phyloP scores from a whole-genome alignment of 768 basidiomycete genomes.

The Phanerochaete carnosa region DNA sequence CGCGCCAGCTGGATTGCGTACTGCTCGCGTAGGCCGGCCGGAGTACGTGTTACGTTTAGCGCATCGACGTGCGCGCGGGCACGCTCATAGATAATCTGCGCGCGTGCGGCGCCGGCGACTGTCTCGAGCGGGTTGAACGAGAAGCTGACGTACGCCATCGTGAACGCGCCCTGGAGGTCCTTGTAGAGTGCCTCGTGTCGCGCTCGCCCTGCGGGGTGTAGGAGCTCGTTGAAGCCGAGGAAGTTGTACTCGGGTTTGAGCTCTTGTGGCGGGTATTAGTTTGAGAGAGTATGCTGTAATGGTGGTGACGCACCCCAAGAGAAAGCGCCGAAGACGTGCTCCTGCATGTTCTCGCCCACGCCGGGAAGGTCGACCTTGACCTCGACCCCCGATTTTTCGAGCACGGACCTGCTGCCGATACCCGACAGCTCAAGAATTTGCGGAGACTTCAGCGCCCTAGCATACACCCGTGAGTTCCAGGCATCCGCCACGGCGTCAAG shows the following conservation, averaged over 20 bases:
- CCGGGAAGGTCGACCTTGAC: slow-evolving; percentile 66
- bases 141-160: background rate
- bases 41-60: background rate
- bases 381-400: slow-evolving; percentile 44
- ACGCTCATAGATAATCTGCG: background rate
- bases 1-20: slow-evolving; percentile 8
- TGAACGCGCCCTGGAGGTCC: slow-evolving; percentile 7
- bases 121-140: slow-evolving; percentile 5
- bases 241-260: slow-evolving; percentile 12
- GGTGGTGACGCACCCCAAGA: background rate
- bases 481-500: too few species aligned
- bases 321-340: slow-evolving; percentile 14
- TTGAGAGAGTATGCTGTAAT: too few species aligned
- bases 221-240: slow-evolving; percentile 14
- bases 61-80: slow-evolving; percentile 8
- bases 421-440: slow-evolving; percentile 42
- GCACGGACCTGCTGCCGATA: slow-evolving; percentile 51
- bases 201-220: slow-evolving; percentile 9
- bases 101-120: background rate
- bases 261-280: background rate
- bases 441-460: slow-evolving; percentile 2
- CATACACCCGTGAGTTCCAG: too few species aligned
- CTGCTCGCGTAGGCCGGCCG: slow-evolving; percentile 6
- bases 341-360: slow-evolving; percentile 61
- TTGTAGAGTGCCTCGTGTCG: slow-evolving; percentile 17